Evolutionary conservation across 2,329 filamentous ascomycete species (phyloP), one percentile per base, ranked within the genome.

Genomic region (Rhinocladiella similis): DNA sequence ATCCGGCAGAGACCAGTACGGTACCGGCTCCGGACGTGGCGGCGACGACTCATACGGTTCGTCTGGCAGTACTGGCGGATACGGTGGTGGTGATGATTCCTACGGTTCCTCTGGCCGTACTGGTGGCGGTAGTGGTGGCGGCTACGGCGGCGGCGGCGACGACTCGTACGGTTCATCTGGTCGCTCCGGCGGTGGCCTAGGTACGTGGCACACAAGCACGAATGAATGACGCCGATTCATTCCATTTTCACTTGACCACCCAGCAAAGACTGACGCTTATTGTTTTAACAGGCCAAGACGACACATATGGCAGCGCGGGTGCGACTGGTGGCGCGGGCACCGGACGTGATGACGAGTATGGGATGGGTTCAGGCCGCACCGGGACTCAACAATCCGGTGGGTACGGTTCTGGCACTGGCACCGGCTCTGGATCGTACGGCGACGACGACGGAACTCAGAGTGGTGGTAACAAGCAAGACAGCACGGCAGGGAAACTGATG

Each of bases 401-500:
- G 36, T 62, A 54, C n/a, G n/a, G n/a, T n/a, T n/a, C n/a, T 50
- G 66, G 63, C 39, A 54, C 53, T 46, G 61, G 54, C 43, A 39
- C 50, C 39, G 51, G 56, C 43, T 45, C 50, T 36, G 53, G 53
- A 16, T 57, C 25, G 36, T 52, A 58, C 25, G 57, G 62, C 42
- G 49, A 61, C 38, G 47, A 59, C 25, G 10, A 7, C 10, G 29
- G 29, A 10, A 10, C 7, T 4, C 48, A 53, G 20, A n/a, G 41
- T 22, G 41, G 59, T 13, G 47, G 43, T 22, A 59, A 63, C 41
- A 56, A 61, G 25, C 25, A 27, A 52, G 67, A 68, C 38, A 67
- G 66, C 18, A 68, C 61, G 14, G 51, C 58, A 2, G 67, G 66
- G 20, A 68, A 69, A 46, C 16, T 69, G 19, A 61, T 68, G 57